Evolutionary conservation across 805 yeast species (phyloP), one percentile per base, ranked within the genome.

Genomic region (Metschnikowia noctiluminum): DNA sequence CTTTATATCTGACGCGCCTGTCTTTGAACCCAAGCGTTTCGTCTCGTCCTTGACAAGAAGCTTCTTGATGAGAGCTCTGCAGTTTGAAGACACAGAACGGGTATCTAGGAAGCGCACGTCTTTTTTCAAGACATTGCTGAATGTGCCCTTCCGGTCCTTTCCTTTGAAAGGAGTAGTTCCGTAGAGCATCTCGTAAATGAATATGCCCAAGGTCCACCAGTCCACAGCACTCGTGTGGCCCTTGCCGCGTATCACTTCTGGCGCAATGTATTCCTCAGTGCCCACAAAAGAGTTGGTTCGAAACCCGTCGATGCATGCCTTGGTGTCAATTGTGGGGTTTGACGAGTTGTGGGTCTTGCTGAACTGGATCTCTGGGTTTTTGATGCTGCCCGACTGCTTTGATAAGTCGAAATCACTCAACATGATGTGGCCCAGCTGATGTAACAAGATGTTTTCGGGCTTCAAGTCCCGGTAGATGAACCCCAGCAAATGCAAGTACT

Each of bases 201-300:
- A 77, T 16, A 94, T 90, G 3, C 99, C 99, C 55, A 94, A 72
- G 0, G 99, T 94, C 99, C 99, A 94, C 99, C 99, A 94, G 66
- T 94, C 99, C 14, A 94, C 99, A 0, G 98, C 97, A 7, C 92
- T 85, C 0, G 98, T 92, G 61, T 94, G 99, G 1, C 99, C 99
- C 58, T 91, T 88, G 1, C 98, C 98, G 64, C 94, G 76, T 46
- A 94, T 94, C 5, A 94, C 99, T 62, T 94, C 99, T 0, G 99
- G 99, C 0, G 99, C 98, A 60, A 94, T 90, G 65, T 94, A 94
- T 64, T 94, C 99, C 63, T 94, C 99, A 0, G 99, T 94, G 1
- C 99, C 99, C 34, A 94, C 99, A 74, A 94, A 94, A 0, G 98
- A 91, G 66, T 94, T 95, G 1, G 99, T 94, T 60, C 98, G 76